Evolutionary conservation across 176 grass and related monocot genomes (phyloP), one percentile per base, ranked within the genome.

Genomic region (Thinopyrum elongatum): DNA sequence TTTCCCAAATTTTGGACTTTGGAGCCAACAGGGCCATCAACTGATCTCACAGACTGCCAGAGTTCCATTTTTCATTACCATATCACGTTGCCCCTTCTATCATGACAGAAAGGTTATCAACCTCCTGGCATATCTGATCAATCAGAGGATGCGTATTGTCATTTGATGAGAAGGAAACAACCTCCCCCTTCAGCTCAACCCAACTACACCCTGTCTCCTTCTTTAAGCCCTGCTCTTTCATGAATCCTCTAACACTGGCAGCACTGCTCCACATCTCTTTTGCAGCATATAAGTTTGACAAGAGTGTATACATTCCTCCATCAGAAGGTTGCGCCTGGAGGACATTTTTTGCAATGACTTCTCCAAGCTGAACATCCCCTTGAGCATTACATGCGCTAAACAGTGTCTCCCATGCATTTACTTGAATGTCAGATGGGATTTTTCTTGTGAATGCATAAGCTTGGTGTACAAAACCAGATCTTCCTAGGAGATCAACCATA

Each of bases 131-230:
- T 86, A 90, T 90, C 47, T 89, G 72, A 38, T 89, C 83, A 63
- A 92, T 87, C 6, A 92, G 30, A 85, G 86, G 90, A 87, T 90
- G 85, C 11, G 80, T 11, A 25, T 70, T 89, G 84, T 95, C 86
- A 87, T 95, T 90, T 77, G 93, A 90, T 16, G 91, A 88, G 82
- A 95, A 92, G 36, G 70, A 90, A 76, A 88, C 67, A 72, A 89
- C 75, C 28, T 89, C 81, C 0, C 90, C 93, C 77, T 92, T 88
- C 44, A 92, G 65, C 77, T 95, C 93, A 76, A 95, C 75, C 90
- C 93, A 92, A 83, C 93, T 92, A 83, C 90, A 95, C 7, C 93
- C 90, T 62, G 88, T 95, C 77, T 92, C 86, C 79, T 92, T 95
- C 66, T 85, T 95, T 68, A 92, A 46, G n/a, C 93, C 93, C 23